Evolutionary conservation across 768 basidiomycete species (phyloP), one percentile per base, ranked within the genome.

Genomic region (Panaeolus cyanescens): DNA sequence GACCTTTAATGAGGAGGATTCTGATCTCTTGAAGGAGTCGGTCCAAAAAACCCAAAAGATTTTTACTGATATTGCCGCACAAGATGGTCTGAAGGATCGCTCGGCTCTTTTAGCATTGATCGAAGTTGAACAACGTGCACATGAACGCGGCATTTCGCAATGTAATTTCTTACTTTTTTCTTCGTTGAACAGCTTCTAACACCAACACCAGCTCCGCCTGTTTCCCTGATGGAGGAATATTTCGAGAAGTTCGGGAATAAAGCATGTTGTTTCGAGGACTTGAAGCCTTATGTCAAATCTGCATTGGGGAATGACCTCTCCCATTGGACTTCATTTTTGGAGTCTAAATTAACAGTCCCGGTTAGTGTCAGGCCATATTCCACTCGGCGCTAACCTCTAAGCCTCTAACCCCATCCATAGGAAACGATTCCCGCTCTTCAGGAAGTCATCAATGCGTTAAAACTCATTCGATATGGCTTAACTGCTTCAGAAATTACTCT

Each of bases 251-350:
- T 94, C 66, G 89, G 91, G 31, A 86, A 88, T 72, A 96, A 95
- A 73, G 79, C 89, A 5, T 93, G 91, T 72, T 94, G 93, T 71
- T 92, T 87, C 60, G 95, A 96, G 74, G 95, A 97, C 67, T 76
- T 96, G 37, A 82, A 81, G 65, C 85, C 87, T 3, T 94, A 90
- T 70, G 72, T 89, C 12, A 28, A 22, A 3, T 50, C 45, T 68
- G 68, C 91, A 13, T 74, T 82, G 22, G 81, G 73, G 54, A 77
- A 82, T 12, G 80, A 82, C 31, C 73, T 83, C 10, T 59, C 73
- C 4, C 75, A 77, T 57, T 90, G 89, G 85, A 80, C 78, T 34
- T 66, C 79, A 12, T 84, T 86, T 71, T 77, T 91, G 6, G 74
- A 81, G 59, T 70, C 74, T 30, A 72, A 85, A 59, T 71, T 83